These are phyloP conservation scores for Lodderomyces beijingensis DNA, from an alignment of 1,139 yeast species.

Conservation along the genomic window DNA sequence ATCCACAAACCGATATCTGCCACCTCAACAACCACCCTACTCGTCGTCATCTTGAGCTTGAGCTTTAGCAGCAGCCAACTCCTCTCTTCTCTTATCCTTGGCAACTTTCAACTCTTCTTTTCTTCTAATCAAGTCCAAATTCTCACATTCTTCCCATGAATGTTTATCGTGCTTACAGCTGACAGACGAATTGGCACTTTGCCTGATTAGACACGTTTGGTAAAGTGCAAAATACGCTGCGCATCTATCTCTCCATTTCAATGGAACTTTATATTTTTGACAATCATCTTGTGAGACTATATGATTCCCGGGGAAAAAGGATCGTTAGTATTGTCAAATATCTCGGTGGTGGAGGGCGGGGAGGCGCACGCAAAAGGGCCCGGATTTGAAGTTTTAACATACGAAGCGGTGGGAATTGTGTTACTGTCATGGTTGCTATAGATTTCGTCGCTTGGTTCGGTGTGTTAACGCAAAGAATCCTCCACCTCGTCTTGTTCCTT, in stretches of 20 bases:
- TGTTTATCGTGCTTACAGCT: slow-evolving; percentile 79
- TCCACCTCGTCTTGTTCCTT: too few species aligned
- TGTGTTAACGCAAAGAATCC: too few species aligned
- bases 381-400: slow-evolving; percentile 19
- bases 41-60: too few species aligned
- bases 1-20: too few species aligned
- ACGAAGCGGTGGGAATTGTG: slow-evolving; percentile 52
- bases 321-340: slow-evolving; percentile 5
- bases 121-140: slow-evolving; percentile 77
- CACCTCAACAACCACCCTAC: too few species aligned
- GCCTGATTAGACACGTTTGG: slow-evolving; percentile 46
- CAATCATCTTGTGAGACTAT: slow-evolving; percentile 79
- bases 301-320: slow-evolving; percentile 4
- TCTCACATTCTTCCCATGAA: slow-evolving; percentile 82
- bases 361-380: neutral
- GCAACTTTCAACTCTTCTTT: slow-evolving; percentile 64
- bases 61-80: slow-evolving; percentile 14
- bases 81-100: slow-evolving; percentile 37
- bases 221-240: slow-evolving; percentile 67
- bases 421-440: slow-evolving; percentile 37
- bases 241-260: slow-evolving; percentile 83
- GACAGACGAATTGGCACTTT: slow-evolving; percentile 41
- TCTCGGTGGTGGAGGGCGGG: neutral
- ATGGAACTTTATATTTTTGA: slow-evolving; percentile 75
- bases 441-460: too few species aligned